Conservation (phyloP, 306 rosid species). For the Nissolia schottii region DNA sequence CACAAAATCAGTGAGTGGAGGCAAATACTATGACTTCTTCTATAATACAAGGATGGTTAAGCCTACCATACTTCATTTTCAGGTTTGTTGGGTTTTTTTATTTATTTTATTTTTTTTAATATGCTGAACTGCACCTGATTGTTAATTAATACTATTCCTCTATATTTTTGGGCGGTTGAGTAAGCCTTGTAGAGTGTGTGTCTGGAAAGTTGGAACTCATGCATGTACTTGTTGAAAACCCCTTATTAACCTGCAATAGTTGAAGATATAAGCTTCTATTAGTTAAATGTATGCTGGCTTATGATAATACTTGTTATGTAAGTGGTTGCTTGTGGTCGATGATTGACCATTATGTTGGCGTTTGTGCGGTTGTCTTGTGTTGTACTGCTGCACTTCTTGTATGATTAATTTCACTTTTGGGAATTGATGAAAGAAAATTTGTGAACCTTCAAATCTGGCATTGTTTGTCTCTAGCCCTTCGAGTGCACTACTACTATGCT, state of each 20-base stretch:
- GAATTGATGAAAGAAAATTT: not conserved
- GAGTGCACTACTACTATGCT: not conserved
- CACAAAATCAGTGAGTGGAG: slow-evolving; percentile 57
- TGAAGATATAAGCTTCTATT: not conserved
- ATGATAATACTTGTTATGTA: not conserved
- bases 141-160: not conserved
- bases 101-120: not conserved
- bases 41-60: slow-evolving; percentile 74
- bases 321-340: not conserved
- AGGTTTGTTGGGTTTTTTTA: slow-evolving; percentile 40
- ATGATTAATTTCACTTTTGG: not conserved
- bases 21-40: slow-evolving; percentile 59
- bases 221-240: not conserved
- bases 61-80: slow-evolving; percentile 88
- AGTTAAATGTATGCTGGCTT: not conserved
- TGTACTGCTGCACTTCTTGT: not conserved
- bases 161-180: not conserved
- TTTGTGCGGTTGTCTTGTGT: not conserved
- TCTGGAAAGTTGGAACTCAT: not conserved
- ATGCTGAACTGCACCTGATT: not conserved
- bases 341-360: not conserved
- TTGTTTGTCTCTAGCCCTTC: not conserved
- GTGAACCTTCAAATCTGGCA: slow-evolving; percentile 3
- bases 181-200: not conserved
- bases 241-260: not conserved